Conservation (phyloP, 1,139 yeast species). For the Groenewaldozyma auringiensis region DNA sequence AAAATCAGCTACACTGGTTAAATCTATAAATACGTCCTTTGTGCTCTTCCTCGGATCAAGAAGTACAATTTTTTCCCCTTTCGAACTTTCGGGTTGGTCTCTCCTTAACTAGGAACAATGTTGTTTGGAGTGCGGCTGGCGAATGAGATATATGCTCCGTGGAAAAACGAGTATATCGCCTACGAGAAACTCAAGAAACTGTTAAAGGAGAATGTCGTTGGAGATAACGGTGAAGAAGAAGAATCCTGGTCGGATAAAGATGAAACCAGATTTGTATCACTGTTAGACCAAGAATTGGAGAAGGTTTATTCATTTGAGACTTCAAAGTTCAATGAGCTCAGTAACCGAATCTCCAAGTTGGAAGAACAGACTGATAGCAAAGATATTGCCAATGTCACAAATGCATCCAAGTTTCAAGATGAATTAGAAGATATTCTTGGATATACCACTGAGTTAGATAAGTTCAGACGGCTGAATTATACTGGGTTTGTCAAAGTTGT, state of each 20-base stretch:
- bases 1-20: too few species aligned
- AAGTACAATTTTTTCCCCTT: too few species aligned
- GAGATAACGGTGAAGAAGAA: conserved; percentile 22
- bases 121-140: conserved; percentile 78
- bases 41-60: too few species aligned
- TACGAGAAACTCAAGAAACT: conserved; percentile 74
- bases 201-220: conserved; percentile 67
- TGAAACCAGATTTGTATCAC: conserved; percentile 72
- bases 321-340: conserved; percentile 60
- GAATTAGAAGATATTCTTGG: conserved; percentile 67
- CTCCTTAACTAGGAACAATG: conserved; percentile 40
- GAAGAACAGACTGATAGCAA: conserved; percentile 40
- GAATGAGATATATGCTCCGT: conserved; percentile 76
- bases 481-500: conserved; percentile 94
- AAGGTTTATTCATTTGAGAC: conserved; percentile 88
- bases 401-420: conserved; percentile 49
- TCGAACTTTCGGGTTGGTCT: too few species aligned
- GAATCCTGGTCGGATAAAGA: conserved; percentile 66
- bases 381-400: conserved; percentile 35
- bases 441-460: conserved; percentile 78
- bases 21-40: too few species aligned
- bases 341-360: conserved; percentile 53
- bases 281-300: conserved; percentile 79
- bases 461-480: conserved; percentile 81
- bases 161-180: conserved; percentile 77